Conservation (phyloP, 495 filamentous ascomycete species). For the Hypoxylon cercidicola region DNA sequence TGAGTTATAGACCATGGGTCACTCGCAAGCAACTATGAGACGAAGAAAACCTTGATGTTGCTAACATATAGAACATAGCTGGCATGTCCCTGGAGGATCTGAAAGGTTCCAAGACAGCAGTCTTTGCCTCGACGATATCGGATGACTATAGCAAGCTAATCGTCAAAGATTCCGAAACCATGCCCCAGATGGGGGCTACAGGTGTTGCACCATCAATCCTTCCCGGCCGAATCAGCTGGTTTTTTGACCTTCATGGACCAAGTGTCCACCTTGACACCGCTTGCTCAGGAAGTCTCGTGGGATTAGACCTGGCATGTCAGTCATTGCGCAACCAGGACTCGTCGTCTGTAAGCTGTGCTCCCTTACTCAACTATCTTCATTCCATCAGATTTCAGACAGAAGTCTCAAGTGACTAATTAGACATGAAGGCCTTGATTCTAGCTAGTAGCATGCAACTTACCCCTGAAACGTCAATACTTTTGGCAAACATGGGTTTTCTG, state of each 20-base stretch:
- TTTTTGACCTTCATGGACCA: conserved; percentile 30
- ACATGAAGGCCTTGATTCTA: no score
- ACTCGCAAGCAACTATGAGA: no score
- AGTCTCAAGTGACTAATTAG: no score
- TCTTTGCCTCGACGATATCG: conserved; percentile 32
- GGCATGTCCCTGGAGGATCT: conserved; percentile 37
- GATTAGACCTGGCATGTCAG: conserved; percentile 76
- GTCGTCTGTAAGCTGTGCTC: no score
- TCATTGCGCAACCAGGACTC: no score
- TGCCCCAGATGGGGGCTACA: conserved; percentile 1
- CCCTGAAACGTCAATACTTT: conserved; percentile 47
- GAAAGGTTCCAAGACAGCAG: conserved; percentile 31
- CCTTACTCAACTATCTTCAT: no score
- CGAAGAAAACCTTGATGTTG: no score
- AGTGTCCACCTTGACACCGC: conserved; percentile 40
- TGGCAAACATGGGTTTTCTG: conserved; percentile 46
- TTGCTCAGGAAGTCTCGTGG: conserved; percentile 75
- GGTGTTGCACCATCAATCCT: conserved; percentile 1
- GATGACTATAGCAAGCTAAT: conserved; percentile 37
- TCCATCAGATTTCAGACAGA: no score
- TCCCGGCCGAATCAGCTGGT: conserved; percentile 22
- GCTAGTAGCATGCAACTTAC: no score
- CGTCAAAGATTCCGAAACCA: conserved; percentile 31
- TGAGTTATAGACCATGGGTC: no score
- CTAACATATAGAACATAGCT: conserved; percentile 20